Percentiles rank a stretch among this genome's conserved stretches.
phyloP scores from a whole-genome alignment of 2,329 filamentous ascomycete species.

The Microcera coccophila region DNA sequence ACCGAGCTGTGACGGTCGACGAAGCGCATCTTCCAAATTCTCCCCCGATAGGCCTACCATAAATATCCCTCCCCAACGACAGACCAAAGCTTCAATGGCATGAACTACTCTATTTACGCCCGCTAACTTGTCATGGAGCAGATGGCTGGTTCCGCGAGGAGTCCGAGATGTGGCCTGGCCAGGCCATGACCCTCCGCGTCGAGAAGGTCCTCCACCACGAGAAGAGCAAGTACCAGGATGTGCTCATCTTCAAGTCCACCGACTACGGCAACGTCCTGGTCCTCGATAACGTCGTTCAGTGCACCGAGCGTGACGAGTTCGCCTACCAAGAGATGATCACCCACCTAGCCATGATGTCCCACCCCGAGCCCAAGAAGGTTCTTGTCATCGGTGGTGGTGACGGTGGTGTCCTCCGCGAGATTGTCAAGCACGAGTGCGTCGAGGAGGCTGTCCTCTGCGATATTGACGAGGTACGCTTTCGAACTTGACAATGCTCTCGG shows the following conservation, averaged over 20 bases:
- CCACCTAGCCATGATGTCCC: slow-evolving; percentile 95
- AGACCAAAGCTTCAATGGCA: too few species aligned
- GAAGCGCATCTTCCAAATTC: too few species aligned
- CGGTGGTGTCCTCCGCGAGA: slow-evolving; percentile 93
- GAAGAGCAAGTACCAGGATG: slow-evolving; percentile 98
- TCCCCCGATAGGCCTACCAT: too few species aligned
- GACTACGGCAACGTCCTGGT: slow-evolving; percentile 95
- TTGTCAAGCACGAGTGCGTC: slow-evolving; percentile 97
- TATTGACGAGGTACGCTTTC: slow-evolving; percentile 81
- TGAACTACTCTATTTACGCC: too few species aligned
- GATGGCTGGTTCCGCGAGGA: slow-evolving; percentile 99
- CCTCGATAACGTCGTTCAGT: slow-evolving; percentile 98
- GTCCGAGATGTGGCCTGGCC: slow-evolving; percentile 96
- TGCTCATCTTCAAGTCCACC: slow-evolving; percentile 97
- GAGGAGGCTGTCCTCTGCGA: slow-evolving; percentile 96
- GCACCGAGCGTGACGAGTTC: slow-evolving; percentile 98
- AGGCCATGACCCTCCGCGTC: slow-evolving; percentile 97
- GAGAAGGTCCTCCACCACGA: slow-evolving; percentile 98
- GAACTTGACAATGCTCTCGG: slow-evolving; percentile 4
- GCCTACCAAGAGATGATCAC: slow-evolving; percentile 99
- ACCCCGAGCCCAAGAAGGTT: slow-evolving; percentile 97
- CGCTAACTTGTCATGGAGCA: slow-evolving; percentile 33
- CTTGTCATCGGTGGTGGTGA: slow-evolving; percentile 97
- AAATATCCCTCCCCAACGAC: too few species aligned
- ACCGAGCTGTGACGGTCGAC: too few species aligned